Evolutionary conservation across 2,329 filamentous ascomycete genomes (phyloP), one percentile per base, ranked within the genome.

Genomic region (Talaromyces sp.): DNA sequence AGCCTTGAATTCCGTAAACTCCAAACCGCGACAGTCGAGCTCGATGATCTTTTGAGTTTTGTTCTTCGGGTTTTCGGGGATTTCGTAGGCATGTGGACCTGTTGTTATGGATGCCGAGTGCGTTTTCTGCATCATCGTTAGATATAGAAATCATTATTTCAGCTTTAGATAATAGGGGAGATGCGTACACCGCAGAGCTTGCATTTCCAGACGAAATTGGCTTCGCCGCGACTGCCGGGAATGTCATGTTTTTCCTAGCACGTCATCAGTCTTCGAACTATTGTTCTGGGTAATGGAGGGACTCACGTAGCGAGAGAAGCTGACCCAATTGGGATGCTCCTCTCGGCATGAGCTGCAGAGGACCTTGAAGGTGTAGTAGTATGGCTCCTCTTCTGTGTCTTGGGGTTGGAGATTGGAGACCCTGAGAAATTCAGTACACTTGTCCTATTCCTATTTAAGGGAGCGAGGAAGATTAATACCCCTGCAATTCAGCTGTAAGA

Each of bases 181-280:
- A 37, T 35, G n/a, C 52, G 19, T 70, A 95, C 93, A 87, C 95
- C 96, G 88, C 95, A 99, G 76, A 95, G 94, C 80, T 96, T 97
- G 85, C 95, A 99, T 78, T 88, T 93, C 94, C 95, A 99, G n/a
- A 99, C 95, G 78, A 99, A 99, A 79, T 98, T 98, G 67, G 95
- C 95, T 78, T 98, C 93, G 69, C 95, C 95, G 73, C 92, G 87
- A 77, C 93, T 97, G 41, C 93, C 93, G 68, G 92, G 95, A 77
- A 97, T 88, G 69, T 97, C 93, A 75, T 96, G 93, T 73, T 83
- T 85, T 75, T 98, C 94, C 92, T 97, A 31, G 68, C 3, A 13
- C 2, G 19, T 37, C 6, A 27, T 63, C 50, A 63, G 61, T 37
- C 33, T 56, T 6, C 31, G 10, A 7, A 8, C 10, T 2, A 45